Evolutionary conservation across 2,329 filamentous ascomycete genomes (phyloP).

Genomic region (Ceratocystis lukuohia): DNA sequence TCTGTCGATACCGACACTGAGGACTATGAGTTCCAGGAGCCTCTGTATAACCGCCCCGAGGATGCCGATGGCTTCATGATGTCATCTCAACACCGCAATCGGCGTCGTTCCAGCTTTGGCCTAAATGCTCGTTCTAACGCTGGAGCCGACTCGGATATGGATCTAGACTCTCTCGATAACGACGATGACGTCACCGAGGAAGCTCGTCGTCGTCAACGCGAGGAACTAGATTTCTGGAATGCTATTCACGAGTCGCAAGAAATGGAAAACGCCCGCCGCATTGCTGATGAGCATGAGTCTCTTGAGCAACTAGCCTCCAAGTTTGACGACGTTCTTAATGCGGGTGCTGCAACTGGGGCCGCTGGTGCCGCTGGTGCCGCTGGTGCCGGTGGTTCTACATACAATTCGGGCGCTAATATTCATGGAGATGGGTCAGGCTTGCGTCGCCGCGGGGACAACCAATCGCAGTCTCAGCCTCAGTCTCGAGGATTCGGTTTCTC

Average conservation of each 20-base stretch:
- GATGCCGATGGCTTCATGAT: slow-evolving; percentile 51
- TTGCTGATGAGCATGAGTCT: slow-evolving; percentile 20
- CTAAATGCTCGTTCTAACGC: slow-evolving; percentile 23
- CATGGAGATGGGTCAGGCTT: slow-evolving; percentile 30
- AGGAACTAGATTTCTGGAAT: slow-evolving; percentile 56
- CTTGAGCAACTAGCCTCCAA: slow-evolving; percentile 28
- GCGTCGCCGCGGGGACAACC: slow-evolving; percentile 34
- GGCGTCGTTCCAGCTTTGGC: slow-evolving; percentile 26
- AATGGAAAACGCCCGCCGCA: slow-evolving; percentile 24
- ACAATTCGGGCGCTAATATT: slow-evolving; percentile 41
- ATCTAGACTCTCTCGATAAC: background rate
- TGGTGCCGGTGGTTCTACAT: slow-evolving; percentile 42
- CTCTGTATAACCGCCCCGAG: slow-evolving; percentile 51
- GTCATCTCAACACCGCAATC: slow-evolving; percentile 31
- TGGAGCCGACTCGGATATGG: background rate
- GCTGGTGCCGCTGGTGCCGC: slow-evolving; percentile 44
- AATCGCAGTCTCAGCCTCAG: background rate
- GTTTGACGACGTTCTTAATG: slow-evolving; percentile 47
- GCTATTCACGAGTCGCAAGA: slow-evolving; percentile 38
- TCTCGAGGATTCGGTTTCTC: slow-evolving; percentile 1
- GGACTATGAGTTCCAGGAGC: slow-evolving; percentile 30
- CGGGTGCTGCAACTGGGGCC: slow-evolving; percentile 38
- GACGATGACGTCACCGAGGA: slow-evolving; percentile 49
- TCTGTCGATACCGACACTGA: slow-evolving; percentile 35
- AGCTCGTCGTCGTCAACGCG: slow-evolving; percentile 45